These are phyloP conservation scores for Saccharomycopsis vini DNA, from an alignment of 805 yeast species.

Conservation along the genomic window DNA sequence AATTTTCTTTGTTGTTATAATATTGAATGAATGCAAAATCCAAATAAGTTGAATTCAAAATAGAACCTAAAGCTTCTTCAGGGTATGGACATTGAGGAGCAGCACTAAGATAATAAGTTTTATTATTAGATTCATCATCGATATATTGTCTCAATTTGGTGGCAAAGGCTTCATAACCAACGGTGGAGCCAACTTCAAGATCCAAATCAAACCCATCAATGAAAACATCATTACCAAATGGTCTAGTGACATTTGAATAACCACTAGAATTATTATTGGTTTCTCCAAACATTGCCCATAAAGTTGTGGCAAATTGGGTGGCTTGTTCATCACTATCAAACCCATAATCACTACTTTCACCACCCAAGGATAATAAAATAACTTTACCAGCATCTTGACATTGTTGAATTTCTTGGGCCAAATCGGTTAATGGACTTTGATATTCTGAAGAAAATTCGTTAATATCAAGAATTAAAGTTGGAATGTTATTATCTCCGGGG, in stretches of 20 bases:
- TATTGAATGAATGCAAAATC: conserved; percentile 60
- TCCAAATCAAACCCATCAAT: conserved; percentile 93
- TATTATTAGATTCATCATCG: conserved; percentile 26
- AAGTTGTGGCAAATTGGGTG: conserved; percentile 37
- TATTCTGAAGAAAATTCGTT: conserved; percentile 40
- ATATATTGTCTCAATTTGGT: conserved; percentile 25
- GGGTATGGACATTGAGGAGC: conserved; percentile 66
- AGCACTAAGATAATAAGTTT: conserved; percentile 46
- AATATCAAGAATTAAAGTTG: conserved; percentile 23
- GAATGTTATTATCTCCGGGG: conserved; percentile 34
- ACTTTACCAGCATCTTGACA: conserved; percentile 79
- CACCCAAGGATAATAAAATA: conserved; percentile 60
- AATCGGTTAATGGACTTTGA: conserved; percentile 38
- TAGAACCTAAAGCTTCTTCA: conserved; percentile 45
- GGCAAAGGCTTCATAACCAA: conserved; percentile 46
- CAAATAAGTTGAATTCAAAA: conserved; percentile 42
- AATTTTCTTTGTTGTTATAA: conserved; percentile 57
- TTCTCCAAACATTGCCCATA: conserved; percentile 56
- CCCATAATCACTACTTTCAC: conserved; percentile 30
- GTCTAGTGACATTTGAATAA: conserved; percentile 20
- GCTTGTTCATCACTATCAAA: conserved; percentile 28
- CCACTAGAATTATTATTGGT: conserved; percentile 6
- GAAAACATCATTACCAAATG: conserved; percentile 41
- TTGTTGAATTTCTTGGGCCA: conserved; percentile 58
- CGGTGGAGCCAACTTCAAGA: conserved; percentile 47